phyloP scores from a whole-genome alignment of 495 filamentous ascomycete genomes.

The Penicillium bialowiezense region DNA sequence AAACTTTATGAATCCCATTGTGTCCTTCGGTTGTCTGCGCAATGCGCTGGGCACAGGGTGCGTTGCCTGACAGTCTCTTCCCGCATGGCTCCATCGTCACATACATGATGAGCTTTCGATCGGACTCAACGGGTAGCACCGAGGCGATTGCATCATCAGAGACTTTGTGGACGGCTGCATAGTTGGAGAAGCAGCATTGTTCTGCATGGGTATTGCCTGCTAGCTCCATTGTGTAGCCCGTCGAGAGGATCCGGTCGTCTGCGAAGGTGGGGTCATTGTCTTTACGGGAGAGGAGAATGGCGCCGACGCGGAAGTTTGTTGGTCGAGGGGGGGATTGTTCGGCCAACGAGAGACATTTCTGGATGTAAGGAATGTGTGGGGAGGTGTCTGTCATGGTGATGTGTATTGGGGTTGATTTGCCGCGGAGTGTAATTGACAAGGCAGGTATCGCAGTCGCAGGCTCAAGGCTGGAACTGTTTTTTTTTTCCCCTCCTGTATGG shows the following conservation, averaged over 20 bases:
- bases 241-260: slow-evolving; percentile 64
- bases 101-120: slow-evolving; percentile 63
- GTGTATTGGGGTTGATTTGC: neutral
- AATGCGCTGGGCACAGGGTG: slow-evolving; percentile 80
- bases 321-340: slow-evolving; percentile 75
- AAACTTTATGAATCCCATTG: slow-evolving; percentile 68
- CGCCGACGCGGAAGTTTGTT: slow-evolving; percentile 92
- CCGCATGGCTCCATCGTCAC: slow-evolving; percentile 95
- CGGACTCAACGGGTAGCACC: slow-evolving; percentile 46
- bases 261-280: slow-evolving; percentile 28
- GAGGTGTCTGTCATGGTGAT: slow-evolving; percentile 23
- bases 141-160: slow-evolving; percentile 54
- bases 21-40: slow-evolving; percentile 49
- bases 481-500: no score
- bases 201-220: slow-evolving; percentile 95
- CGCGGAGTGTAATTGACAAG: neutral
- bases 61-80: slow-evolving; percentile 74
- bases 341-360: slow-evolving; percentile 69
- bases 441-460: neutral
- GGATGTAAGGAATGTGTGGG: slow-evolving; percentile 65
- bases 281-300: slow-evolving; percentile 63
- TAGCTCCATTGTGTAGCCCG: slow-evolving; percentile 88
- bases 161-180: slow-evolving; percentile 49
- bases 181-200: slow-evolving; percentile 83
- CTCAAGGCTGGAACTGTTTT: neutral